Conservation (phyloP, 352 stramenopile species). For the Phytophthora macrochlamydospora region DNA sequence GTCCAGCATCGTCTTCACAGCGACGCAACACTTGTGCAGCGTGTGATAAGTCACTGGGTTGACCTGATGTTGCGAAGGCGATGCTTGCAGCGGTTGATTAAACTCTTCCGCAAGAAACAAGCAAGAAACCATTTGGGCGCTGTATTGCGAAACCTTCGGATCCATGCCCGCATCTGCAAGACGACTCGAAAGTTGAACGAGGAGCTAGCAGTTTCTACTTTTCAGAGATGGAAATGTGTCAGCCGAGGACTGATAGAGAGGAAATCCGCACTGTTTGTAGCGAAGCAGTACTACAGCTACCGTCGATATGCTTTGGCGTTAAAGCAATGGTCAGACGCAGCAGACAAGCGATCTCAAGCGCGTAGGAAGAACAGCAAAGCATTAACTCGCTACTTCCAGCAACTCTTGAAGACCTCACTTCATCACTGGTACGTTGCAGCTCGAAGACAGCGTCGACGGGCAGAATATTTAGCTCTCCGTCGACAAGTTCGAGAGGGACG, state of each 20-base stretch:
- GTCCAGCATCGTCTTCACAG: conserved; percentile 3
- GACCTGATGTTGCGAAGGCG: conserved; percentile 32
- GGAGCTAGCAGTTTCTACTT: conserved; percentile 4
- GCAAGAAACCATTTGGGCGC: conserved; percentile 9
- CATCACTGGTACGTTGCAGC: conserved; percentile 35
- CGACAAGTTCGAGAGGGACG: conserved; percentile 12
- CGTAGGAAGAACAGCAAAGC: conserved; percentile 23
- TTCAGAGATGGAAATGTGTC: conserved; percentile 26
- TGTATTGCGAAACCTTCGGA: conserved; percentile 23
- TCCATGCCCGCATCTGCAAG: conserved; percentile 2
- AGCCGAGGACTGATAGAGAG: conserved; percentile 10
- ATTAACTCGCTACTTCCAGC: conserved; percentile 35
- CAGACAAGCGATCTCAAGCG: background rate
- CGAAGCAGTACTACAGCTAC: conserved; percentile 22
- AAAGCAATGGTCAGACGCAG: conserved; percentile 15
- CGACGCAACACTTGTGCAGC: conserved; percentile 6
- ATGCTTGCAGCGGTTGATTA: conserved; percentile 45
- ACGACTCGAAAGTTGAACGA: conserved; percentile 13
- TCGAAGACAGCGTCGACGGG: conserved; percentile 17
- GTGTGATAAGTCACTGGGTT: conserved; percentile 30
- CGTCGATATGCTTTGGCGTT: conserved; percentile 23
- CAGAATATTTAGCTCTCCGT: conserved; percentile 16
- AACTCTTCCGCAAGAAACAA: conserved; percentile 51
- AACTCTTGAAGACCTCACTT: conserved; percentile 23
- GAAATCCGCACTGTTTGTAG: background rate